Percentiles rank a stretch among this genome's conserved stretches.
phyloP scores from a whole-genome alignment of 2,329 filamentous ascomycete species.

The Berkeleyomyces rouxiae region DNA sequence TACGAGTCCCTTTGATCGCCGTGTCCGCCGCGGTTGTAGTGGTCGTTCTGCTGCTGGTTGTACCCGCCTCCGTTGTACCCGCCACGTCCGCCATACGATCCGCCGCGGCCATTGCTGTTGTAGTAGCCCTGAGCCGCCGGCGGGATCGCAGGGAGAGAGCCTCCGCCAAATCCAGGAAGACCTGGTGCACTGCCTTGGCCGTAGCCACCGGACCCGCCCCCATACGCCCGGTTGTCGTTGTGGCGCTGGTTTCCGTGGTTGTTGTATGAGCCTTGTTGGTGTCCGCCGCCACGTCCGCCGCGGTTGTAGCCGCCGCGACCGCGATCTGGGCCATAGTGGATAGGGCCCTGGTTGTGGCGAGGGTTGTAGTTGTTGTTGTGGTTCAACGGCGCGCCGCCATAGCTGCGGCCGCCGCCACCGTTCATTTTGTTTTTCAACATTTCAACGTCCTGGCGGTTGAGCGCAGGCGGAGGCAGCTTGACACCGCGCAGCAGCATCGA shows the following conservation, averaged over 20 bases:
- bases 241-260: conserved; percentile 15
- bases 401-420: conserved; percentile 44
- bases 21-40: conserved; percentile 3
- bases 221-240: conserved; percentile 14
- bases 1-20: conserved; percentile 1
- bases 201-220: conserved; percentile 16
- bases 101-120: conserved; percentile 12
- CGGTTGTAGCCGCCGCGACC: conserved; percentile 19
- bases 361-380: conserved; percentile 20
- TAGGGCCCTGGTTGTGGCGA: conserved; percentile 6
- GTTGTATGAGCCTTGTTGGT: conserved; percentile 14
- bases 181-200: conserved; percentile 24
- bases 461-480: conserved; percentile 50
- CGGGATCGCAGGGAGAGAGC: conserved; percentile 31
- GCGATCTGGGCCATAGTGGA: conserved; percentile 24
- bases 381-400: conserved; percentile 44
- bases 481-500: conserved; percentile 85
- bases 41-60: background rate
- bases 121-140: conserved; percentile 15
- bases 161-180: conserved; percentile 26
- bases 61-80: conserved; percentile 1
- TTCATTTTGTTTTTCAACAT: conserved; percentile 49
- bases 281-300: conserved; percentile 6
- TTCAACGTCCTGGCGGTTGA: conserved; percentile 63
- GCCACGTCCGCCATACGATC: conserved; percentile 4